These are phyloP conservation scores for Lachancea nothofagi DNA, from an alignment of 805 yeast species.

Conservation along the genomic window DNA sequence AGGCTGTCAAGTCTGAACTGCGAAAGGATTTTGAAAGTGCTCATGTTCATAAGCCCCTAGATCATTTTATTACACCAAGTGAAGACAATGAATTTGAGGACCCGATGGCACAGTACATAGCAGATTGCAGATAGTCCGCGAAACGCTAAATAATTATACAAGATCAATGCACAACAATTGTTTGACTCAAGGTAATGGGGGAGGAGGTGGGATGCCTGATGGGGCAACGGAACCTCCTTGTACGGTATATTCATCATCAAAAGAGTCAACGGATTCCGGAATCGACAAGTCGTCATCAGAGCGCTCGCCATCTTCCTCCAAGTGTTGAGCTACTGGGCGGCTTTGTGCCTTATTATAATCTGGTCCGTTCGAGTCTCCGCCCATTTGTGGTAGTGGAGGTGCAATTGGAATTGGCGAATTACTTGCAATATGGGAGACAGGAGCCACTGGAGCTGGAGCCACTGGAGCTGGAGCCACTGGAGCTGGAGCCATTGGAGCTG, in stretches of 20 bases:
- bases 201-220: slow-evolving; percentile 31
- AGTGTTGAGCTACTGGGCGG: no score
- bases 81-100: slow-evolving; percentile 34
- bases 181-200: slow-evolving; percentile 23
- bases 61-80: no score
- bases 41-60: no score
- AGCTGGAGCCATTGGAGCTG: slow-evolving; percentile 5
- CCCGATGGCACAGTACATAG: slow-evolving; percentile 34
- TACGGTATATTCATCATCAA: slow-evolving; percentile 15
- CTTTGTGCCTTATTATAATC: slow-evolving; percentile 8
- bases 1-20: slow-evolving; percentile 31
- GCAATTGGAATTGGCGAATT: slow-evolving; percentile 35
- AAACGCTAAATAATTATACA: slow-evolving; percentile 8
- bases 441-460: slow-evolving; percentile 5
- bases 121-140: neutral
- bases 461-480: slow-evolving; percentile 5
- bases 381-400: slow-evolving; percentile 37
- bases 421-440: neutral
- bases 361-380: slow-evolving; percentile 5
- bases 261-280: slow-evolving; percentile 34
- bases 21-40: slow-evolving; percentile 22
- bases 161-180: slow-evolving; percentile 1
- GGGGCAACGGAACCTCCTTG: slow-evolving; percentile 13
- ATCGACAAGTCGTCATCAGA: slow-evolving; percentile 31
- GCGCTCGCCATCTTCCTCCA: slow-evolving; percentile 14